Percentiles rank a stretch among this genome's conserved stretches.
phyloP scores from a whole-genome alignment of 345 rosid genomes.

The Gossypium rotundifolium region DNA sequence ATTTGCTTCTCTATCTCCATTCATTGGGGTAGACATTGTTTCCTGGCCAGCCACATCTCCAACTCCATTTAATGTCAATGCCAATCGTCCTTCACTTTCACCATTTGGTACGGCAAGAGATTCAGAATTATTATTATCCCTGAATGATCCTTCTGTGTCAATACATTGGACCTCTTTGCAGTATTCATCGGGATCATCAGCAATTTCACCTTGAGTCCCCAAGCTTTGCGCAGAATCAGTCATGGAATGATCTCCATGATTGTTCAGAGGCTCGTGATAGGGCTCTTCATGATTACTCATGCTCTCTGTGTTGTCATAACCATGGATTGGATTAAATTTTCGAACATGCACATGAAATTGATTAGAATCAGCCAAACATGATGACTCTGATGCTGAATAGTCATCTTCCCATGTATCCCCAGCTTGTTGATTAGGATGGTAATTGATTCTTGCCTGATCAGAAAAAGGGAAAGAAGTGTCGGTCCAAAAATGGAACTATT shows the following conservation, averaged over 20 bases:
- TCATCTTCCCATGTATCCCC: constrained; percentile 60
- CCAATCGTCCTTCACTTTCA: constrained; percentile 27
- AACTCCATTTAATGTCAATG: constrained; percentile 24
- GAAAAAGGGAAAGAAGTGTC: constrained; percentile 15
- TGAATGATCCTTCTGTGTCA: constrained; percentile 49
- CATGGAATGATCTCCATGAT: constrained; percentile 30
- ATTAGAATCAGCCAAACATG: constrained; percentile 35
- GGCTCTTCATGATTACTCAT: constrained; percentile 34
- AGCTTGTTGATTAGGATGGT: constrained; percentile 27
- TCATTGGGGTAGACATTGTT: constrained; percentile 21
- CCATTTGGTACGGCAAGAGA: constrained; percentile 27
- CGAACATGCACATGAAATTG: constrained; percentile 8
- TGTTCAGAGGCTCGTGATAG: constrained; percentile 16
- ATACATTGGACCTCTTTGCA: constrained; percentile 89
- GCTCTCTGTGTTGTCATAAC: constrained; percentile 38
- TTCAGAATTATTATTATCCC: constrained; percentile 25
- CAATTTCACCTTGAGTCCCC: constrained; percentile 25
- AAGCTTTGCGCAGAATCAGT: constrained; percentile 40
- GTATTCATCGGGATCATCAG: constrained; percentile 55
- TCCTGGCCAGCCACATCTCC: constrained; percentile 24
- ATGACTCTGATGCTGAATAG: constrained; percentile 57
- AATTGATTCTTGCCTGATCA: constrained; percentile 40
- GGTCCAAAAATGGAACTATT: neutral
- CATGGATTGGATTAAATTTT: constrained; percentile 19
- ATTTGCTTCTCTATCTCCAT: constrained; percentile 35